Conservation (phyloP, 805 yeast genomes). For the Wickerhamomyces xylosicus region DNA sequence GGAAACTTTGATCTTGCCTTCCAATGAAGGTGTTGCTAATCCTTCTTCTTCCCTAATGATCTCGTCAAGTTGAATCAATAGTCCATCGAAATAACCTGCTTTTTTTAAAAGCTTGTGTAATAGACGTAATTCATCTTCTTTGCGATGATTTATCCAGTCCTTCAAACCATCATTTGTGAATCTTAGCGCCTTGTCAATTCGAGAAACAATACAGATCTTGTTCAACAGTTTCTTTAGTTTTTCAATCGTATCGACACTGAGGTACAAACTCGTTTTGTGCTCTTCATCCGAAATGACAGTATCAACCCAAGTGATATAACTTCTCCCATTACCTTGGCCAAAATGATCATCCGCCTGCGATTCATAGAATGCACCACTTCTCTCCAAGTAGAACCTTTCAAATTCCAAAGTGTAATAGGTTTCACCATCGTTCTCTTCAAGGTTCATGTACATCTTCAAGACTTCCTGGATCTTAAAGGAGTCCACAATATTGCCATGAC, state of each 20-base stretch:
- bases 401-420: slow-evolving; percentile 53
- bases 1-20: slow-evolving; percentile 16
- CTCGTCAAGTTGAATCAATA: slow-evolving; percentile 37
- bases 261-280: slow-evolving; percentile 38
- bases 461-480: slow-evolving; percentile 48
- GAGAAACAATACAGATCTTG: slow-evolving; percentile 44
- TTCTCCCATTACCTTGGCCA: slow-evolving; percentile 35
- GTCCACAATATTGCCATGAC: slow-evolving; percentile 46
- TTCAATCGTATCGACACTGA: slow-evolving; percentile 44
- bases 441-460: slow-evolving; percentile 50
- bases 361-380: slow-evolving; percentile 46
- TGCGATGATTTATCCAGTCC: slow-evolving; percentile 42
- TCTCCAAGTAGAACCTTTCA: slow-evolving; percentile 52
- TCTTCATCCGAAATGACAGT: slow-evolving; percentile 56
- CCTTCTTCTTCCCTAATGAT: slow-evolving; percentile 32
- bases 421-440: slow-evolving; percentile 29
- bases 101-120: slow-evolving; percentile 40
- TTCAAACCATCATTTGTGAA: slow-evolving; percentile 46
- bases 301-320: slow-evolving; percentile 41
- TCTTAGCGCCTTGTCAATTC: slow-evolving; percentile 43
- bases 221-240: slow-evolving; percentile 48
- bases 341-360: slow-evolving; percentile 34
- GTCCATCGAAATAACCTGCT: slow-evolving; percentile 43
- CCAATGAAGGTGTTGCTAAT: slow-evolving; percentile 15
- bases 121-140: slow-evolving; percentile 31